Conservation (phyloP, 1,284 basidiomycete genomes). For the Vanrija pseudolonga region DNA sequence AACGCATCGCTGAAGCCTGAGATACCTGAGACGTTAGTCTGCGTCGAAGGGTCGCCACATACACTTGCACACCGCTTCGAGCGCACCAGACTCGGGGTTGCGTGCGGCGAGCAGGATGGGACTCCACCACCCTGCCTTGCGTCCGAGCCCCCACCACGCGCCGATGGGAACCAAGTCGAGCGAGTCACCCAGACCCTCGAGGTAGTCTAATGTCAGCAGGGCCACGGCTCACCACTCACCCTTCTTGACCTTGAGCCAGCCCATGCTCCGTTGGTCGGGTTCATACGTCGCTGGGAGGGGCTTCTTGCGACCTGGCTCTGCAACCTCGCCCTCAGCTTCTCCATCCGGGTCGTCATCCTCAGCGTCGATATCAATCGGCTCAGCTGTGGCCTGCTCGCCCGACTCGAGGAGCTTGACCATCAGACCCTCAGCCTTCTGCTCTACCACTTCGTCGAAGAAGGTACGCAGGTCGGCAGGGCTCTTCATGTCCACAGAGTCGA, state of each 20-base stretch:
- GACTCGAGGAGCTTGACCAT: conserved; percentile 77
- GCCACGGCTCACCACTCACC: conserved; percentile 23
- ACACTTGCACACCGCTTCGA: conserved; percentile 83
- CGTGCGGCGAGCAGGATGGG: conserved; percentile 81
- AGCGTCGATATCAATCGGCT: conserved; percentile 27
- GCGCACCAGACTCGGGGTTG: conserved; percentile 64
- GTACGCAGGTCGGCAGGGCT: conserved; percentile 57
- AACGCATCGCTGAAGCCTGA: conserved; percentile 82
- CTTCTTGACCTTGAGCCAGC: conserved; percentile 83
- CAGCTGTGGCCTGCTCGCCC: conserved; percentile 41
- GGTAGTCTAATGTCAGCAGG: conserved; percentile 53
- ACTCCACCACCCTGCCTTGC: conserved; percentile 90
- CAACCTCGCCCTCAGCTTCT: conserved; percentile 26
- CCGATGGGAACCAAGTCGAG: conserved; percentile 66
- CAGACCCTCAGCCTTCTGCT: conserved; percentile 80
- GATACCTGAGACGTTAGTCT: conserved; percentile 20
- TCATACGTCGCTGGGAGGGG: conserved; percentile 83
- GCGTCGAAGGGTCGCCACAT: conserved; percentile 9
- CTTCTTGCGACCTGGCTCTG: conserved; percentile 60
- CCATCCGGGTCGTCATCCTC: conserved; percentile 23
- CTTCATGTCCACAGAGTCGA: conserved; percentile 61
- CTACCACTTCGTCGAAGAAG: conserved; percentile 77
- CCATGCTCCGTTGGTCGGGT: conserved; percentile 59
- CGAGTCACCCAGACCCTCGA: conserved; percentile 53
- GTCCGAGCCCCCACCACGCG: conserved; percentile 88